Base-by-base conservation (phyloP, 768 basidiomycete species). In the Boletus sensibilis region DNA sequence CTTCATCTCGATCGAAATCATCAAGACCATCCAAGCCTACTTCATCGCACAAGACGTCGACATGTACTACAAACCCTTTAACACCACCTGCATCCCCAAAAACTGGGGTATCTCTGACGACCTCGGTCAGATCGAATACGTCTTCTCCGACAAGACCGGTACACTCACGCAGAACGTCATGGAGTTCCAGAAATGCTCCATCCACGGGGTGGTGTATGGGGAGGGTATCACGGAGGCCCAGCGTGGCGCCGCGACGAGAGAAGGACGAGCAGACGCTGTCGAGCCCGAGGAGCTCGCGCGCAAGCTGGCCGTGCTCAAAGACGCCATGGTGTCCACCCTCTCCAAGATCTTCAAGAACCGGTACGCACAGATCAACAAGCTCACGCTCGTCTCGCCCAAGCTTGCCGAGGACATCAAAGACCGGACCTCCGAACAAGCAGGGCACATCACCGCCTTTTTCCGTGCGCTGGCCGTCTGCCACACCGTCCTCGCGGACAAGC, bases 101-200 rank as follows among this genome's bases (percentile, higher is more conserved):
- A 95, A 92, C 6, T 98, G 96, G 95, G 96, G 95, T 69, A 95
- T 98, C 64, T 97, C 94, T 4, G 96, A 98, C 69, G 96, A 98
- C 74, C 85, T 99, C 2, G 96, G 96, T 25, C 96, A 98, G 76
- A 98, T 98, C 72, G 95, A 98, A 76, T 99, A 96, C 71, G 79
- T 89, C 67, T 89, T 89, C 68, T 94, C 90, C 11, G 93, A 95
- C 80, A 96, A 96, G 79, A 96, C 94, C 0, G 94, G 93, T 23
- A 99, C 96, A 8, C 86, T 99, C 47, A 99, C 96, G 0, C 95
- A 97, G 73, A 99, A 98, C 75, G 78, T 96, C 65, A 98, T 98
- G 96, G 94, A 96, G 76, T 98, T 97, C 76, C 93, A 97, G 71
- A 94, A 91, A 69, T 97, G 94, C 64, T 95, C 94, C 0, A 81